Evolutionary conservation across 2,329 filamentous ascomycete species (phyloP).

Genomic region (Phyllosticta paracitricarpa): DNA sequence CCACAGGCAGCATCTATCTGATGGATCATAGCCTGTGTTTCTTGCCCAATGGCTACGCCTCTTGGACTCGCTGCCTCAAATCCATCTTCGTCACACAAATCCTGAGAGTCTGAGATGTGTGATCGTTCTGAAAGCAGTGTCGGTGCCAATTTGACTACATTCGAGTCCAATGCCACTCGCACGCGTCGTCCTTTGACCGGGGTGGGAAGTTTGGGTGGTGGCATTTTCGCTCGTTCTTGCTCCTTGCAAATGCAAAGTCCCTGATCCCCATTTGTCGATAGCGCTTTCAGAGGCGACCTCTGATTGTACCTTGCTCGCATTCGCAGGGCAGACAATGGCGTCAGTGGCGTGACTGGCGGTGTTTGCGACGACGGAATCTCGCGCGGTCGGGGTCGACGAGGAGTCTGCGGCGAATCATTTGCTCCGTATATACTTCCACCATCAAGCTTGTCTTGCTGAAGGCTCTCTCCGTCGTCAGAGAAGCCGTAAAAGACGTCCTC

Average conservation of each 20-base stretch:
- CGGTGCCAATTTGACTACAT: background rate
- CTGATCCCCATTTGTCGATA: background rate
- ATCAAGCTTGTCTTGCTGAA: background rate
- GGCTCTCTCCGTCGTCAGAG: conserved; percentile 1
- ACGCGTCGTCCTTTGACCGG: background rate
- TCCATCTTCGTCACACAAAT: background rate
- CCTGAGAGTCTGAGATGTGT: background rate
- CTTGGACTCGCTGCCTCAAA: background rate
- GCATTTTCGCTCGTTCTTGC: background rate
- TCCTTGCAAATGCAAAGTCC: background rate
- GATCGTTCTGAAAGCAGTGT: background rate
- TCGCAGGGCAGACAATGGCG: background rate
- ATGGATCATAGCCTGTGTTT: conserved; percentile 7
- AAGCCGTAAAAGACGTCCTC: conserved; percentile 2
- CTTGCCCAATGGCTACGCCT: conserved; percentile 4
- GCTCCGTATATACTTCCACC: background rate
- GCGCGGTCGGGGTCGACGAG: background rate
- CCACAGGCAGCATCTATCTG: background rate
- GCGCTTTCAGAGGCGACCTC: conserved; percentile 1
- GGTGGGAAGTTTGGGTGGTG: background rate
- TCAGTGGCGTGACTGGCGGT: background rate
- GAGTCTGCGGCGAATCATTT: conserved; percentile 1
- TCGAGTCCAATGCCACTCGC: background rate
- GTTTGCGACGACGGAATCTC: conserved; percentile 9
- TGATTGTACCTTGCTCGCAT: background rate